Base-by-base conservation (phyloP, 2,329 filamentous ascomycete genomes). In the Mycosphaerella sp. region DNA sequence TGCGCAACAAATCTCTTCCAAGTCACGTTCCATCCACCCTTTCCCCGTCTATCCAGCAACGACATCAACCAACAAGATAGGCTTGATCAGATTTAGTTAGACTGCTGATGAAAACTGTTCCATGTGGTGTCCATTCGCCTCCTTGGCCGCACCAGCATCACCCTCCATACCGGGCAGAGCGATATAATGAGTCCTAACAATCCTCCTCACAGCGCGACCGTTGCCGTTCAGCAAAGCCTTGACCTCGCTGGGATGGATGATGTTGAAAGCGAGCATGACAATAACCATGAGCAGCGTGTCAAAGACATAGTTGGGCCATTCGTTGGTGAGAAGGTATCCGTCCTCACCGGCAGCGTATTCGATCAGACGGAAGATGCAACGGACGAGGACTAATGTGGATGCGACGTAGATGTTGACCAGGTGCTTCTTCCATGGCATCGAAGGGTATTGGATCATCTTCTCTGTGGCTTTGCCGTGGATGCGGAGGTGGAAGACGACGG, bases 361-460 rank as follows among this genome's bases (percentile, higher is more conserved):
- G 6, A 72, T 62, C 5, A 78, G 66, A 21, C 77, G 68, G 49
- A 77, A 77, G 2, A 77, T 50, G 10, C 65, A 72, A 16, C 78
- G 69, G 3, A 77, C 42, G 47, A 79, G 60, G 56, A 79, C 78
- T 13, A 79, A 61, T 0, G 59, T 53, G 49, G 68, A 72, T 18
- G 68, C 65, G 1, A 57, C 40, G 55, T 78, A 79, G 12, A 80
- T 65, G 0, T 66, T 64, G n/a, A 61, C 41, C 50, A 79, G 61
- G 47, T 70, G 66, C 40, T 65, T 66, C 52, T 59, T 60, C 72
- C 67, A 72, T 6, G 47, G 50, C 4, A 42, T 27, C 6, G 6
- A 8, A 5, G 36, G 25, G 13, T 34, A 35, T 34, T 12, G 32
- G 2, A 35, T 17, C 12, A 30, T 12, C 32, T 41, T 54, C 13